Conservation (phyloP, 352 stramenopile genomes). For the Pythium aristosporum region DNA sequence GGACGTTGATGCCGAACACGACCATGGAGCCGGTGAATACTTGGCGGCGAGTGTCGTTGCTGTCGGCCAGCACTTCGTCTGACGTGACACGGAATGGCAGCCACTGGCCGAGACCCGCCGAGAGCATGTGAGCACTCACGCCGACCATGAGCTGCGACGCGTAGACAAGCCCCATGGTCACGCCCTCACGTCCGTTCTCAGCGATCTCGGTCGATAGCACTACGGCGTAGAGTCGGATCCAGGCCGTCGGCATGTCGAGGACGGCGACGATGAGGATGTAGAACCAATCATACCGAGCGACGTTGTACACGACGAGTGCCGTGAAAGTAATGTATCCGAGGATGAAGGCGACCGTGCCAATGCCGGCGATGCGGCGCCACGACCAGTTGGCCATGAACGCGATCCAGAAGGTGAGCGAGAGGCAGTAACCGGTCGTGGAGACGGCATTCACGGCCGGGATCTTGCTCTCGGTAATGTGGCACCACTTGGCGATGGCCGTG, state of each 20-base stretch:
- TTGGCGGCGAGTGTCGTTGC: background rate
- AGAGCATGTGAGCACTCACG: slow-evolving; percentile 32
- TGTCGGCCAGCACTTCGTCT: slow-evolving; percentile 12
- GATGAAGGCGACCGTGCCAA: slow-evolving; percentile 33
- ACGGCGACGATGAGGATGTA: slow-evolving; percentile 36
- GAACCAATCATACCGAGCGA: slow-evolving; percentile 40
- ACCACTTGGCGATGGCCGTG: slow-evolving; percentile 38
- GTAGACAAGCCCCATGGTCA: slow-evolving; percentile 48
- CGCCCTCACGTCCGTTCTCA: slow-evolving; percentile 47
- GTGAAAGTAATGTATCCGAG: slow-evolving; percentile 32
- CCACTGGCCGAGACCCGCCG: slow-evolving; percentile 30
- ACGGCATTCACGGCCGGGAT: slow-evolving; percentile 29
- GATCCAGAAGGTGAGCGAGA: slow-evolving; percentile 44
- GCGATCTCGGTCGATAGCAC: slow-evolving; percentile 54
- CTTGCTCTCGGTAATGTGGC: slow-evolving; percentile 26
- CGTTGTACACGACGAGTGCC: slow-evolving; percentile 37
- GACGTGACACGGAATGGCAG: slow-evolving; percentile 16
- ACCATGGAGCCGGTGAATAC: slow-evolving; percentile 19
- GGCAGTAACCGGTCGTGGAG: slow-evolving; percentile 28
- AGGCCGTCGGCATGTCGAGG: slow-evolving; percentile 37
- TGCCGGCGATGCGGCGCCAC: slow-evolving; percentile 39
- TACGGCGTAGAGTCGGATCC: slow-evolving; percentile 42
- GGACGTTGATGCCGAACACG: slow-evolving; percentile 22
- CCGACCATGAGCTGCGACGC: slow-evolving; percentile 46
- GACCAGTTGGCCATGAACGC: slow-evolving; percentile 35